Evolutionary conservation across 2,329 filamentous ascomycete genomes (phyloP).

Genomic region (Diaporthe humulicola): DNA sequence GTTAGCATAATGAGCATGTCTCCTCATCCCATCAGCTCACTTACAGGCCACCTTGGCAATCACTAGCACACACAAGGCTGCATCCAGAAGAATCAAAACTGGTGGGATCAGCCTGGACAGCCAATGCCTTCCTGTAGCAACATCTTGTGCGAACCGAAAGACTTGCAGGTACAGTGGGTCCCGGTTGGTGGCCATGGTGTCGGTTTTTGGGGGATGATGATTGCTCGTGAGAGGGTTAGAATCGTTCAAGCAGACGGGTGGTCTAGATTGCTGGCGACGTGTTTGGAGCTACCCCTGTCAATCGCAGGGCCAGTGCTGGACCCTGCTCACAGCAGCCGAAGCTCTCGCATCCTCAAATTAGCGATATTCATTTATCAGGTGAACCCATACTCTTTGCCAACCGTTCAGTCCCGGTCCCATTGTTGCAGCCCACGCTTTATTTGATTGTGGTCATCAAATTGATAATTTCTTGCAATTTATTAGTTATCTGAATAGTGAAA

Average conservation of each 20-base stretch:
- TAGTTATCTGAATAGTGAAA: not conserved
- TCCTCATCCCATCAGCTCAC: constrained; percentile 47
- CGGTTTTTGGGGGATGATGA: not conserved
- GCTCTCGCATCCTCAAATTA: not conserved
- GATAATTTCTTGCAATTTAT: no score
- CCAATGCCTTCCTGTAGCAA: constrained; percentile 62
- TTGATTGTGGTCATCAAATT: not conserved
- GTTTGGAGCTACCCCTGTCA: constrained; percentile 36
- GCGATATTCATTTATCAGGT: constrained; percentile 15
- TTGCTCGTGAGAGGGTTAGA: not conserved
- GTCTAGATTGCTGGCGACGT: constrained; percentile 30
- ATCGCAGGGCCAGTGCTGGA: not conserved
- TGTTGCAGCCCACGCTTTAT: not conserved
- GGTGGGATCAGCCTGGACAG: constrained; percentile 67
- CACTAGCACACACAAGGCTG: constrained; percentile 77
- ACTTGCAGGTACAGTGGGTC: constrained; percentile 44
- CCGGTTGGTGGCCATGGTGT: constrained; percentile 36
- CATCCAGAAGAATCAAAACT: constrained; percentile 78
- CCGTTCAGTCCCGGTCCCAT: no score
- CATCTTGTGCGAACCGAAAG: constrained; percentile 53
- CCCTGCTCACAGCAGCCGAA: not conserved
- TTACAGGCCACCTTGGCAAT: constrained; percentile 88
- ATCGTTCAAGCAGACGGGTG: not conserved
- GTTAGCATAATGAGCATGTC: not conserved
- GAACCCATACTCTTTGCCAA: not conserved